Base-by-base conservation (phyloP, 73 alveolate species). In the Tetrahymena malaccensis region DNA sequence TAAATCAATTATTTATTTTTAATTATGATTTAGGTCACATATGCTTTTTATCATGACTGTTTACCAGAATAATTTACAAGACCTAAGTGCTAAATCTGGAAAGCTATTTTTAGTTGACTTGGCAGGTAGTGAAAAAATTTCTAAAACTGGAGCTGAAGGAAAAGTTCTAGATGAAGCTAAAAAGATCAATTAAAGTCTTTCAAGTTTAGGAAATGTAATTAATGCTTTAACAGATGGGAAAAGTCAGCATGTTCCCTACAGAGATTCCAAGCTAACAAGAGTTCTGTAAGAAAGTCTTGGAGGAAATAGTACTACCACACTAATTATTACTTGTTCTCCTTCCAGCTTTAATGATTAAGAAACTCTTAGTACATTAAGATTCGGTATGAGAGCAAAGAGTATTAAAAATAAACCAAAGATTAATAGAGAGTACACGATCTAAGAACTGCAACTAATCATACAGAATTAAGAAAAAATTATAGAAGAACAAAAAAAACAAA, bases 241-340 rank as follows among this genome's bases (percentile, higher is more conserved):
- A 55, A 34, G 50, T 16, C 56, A 93, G 31, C 97, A 96, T 96
- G 95, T 96, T 37, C 97, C 97, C 16, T 96, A 56, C 96, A 93
- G 99, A 97, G 99, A 99, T 94, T 99, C 99, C 0, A 99, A 99
- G 96, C 97, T 99, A 40, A 99, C 99, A 5, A 99, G 99, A 97
- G 96, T 99, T 25, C 95, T 99, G 56, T 98, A 99, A 94, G 99
- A 99, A 84, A 98, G 99, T 22, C 94, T 99, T 43, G 99, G 99
- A 35, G 99, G 99, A 34, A 99, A 99, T 93, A 98, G 99, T 33
- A 96, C 97, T 95, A 99, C 99, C 38, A 97, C 99, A 84, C 96
- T 99, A 70, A 98, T 99, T 38, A 99, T 98, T 43, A 96, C 98
- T 4, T 96, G 99, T 25, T 94, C 98, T 27, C 98, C 98, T 12